Evolutionary conservation across 768 basidiomycete species (phyloP), one percentile per base, ranked within the genome.

Genomic region (Nidularia pulvinata): DNA sequence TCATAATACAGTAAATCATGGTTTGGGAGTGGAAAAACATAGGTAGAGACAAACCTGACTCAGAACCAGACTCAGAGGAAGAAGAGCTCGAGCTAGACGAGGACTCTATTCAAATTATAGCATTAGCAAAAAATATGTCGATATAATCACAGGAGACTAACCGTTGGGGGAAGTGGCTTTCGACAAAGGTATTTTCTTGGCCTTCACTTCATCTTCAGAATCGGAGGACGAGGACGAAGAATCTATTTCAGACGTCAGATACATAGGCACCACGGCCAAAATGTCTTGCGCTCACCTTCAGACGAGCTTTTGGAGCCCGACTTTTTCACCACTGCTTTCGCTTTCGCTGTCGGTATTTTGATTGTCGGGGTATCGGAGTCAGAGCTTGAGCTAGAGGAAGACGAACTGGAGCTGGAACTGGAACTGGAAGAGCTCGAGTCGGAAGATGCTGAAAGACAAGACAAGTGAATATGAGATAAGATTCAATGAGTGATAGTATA

Each of bases 21-120:
- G 33, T 25, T 34, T 5, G 6, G 6, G 10, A 46, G 10, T 51
- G 35, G 10, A 4, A 16, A 4, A 46, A 46, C 6, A 10, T 22
- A 46, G 32, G 42, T 35, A 1, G 7, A 34, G 14, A n/a, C 53
- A 51, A 46, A 58, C 66, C 69, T 22, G 69, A 69, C 30, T 71
- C 69, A 5, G 73, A 71, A 25, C 61, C 65, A 6, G 73, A 73
- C 52, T 61, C 65, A 37, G 67, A 67, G 22, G 69, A 67, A 57
- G 39, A 42, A 19, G 39, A 42, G 16, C 56, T 61, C 19, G 64
- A 58, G 43, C 52, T 53, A 42, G 39, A 42, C 3, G 61, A 60
- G 22, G 42, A 43, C 4, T 44, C 50, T 43, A 11, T 10, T 19
- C 16, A 36, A 37, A 50, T 48, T 14, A 48, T 50, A 33, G 16